Percentiles rank a stretch among this genome's conserved stretches.
Conservation (phyloP, 345 rosid species). For the Eutrema heterophyllum region DNA sequence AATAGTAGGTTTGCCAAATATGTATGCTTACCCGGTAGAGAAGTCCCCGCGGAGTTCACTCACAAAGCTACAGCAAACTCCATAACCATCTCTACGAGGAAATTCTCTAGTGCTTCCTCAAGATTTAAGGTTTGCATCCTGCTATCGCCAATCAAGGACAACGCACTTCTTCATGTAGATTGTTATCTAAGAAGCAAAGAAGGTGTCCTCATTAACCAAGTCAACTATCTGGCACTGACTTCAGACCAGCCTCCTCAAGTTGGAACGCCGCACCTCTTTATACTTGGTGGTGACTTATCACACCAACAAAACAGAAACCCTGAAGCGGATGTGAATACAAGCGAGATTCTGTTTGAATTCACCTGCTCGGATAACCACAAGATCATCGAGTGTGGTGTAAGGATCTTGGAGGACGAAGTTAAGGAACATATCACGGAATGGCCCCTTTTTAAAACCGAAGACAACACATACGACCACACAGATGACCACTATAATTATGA, state of each 20-base stretch:
- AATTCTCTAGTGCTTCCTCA: background rate
- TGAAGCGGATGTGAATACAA: background rate
- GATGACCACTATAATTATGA: no score
- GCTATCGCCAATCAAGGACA: background rate
- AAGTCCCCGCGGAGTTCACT: background rate
- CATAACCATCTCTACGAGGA: background rate
- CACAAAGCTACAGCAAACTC: background rate
- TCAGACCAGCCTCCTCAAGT: background rate
- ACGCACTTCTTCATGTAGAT: accelerated
- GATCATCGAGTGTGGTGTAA: background rate
- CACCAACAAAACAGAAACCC: background rate
- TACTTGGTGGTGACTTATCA: background rate
- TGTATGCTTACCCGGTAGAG: background rate
- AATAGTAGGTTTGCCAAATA: background rate
- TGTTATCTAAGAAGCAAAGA: background rate
- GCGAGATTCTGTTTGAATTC: background rate
- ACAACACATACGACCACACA: no score
- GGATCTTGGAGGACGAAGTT: background rate
- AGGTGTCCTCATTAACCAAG: background rate
- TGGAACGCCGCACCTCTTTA: background rate
- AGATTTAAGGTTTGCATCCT: background rate
- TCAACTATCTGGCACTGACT: background rate
- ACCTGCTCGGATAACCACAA: background rate
- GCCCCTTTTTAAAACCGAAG: no score
- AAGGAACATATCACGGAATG: background rate